phyloP scores from a whole-genome alignment of 495 filamentous ascomycete species.

The Aspergillus taichungensis region DNA sequence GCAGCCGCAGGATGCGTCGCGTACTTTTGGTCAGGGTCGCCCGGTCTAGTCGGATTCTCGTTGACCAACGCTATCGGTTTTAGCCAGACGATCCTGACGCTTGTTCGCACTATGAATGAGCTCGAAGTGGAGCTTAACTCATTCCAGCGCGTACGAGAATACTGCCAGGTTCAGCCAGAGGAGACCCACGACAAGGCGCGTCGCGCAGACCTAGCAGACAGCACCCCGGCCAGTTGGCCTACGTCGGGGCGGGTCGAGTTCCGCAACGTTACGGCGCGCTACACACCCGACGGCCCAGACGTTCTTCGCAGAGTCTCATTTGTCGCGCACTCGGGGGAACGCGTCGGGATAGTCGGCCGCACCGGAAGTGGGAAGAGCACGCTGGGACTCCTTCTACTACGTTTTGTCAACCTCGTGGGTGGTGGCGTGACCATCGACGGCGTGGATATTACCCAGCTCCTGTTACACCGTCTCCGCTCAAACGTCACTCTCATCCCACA shows the following conservation, averaged over 20 bases:
- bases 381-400: conserved; percentile 48
- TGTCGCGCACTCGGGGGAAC: conserved; percentile 41
- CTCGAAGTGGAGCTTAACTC: conserved; percentile 43
- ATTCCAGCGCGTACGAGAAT: conserved; percentile 41
- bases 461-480: conserved; percentile 44
- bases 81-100: conserved; percentile 32
- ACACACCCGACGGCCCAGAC: conserved; percentile 35
- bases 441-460: conserved; percentile 40
- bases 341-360: conserved; percentile 51
- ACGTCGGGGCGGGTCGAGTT: conserved; percentile 40
- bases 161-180: conserved; percentile 35
- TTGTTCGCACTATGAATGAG: conserved; percentile 40
- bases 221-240: conserved; percentile 37
- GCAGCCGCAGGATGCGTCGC: conserved; percentile 38
- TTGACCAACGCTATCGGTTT: conserved; percentile 41
- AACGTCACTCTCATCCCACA: conserved; percentile 55
- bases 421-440: conserved; percentile 47
- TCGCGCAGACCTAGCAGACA: conserved; percentile 19
- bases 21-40: conserved; percentile 27
- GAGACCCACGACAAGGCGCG: conserved; percentile 23
- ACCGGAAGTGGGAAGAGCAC: conserved; percentile 58
- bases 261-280: conserved; percentile 39
- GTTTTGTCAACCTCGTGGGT: conserved; percentile 34
- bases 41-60: conserved; percentile 42
- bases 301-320: conserved; percentile 45